Evolutionary conservation across 768 basidiomycete species (phyloP).

Genomic region (Hortiboletus campestris): DNA sequence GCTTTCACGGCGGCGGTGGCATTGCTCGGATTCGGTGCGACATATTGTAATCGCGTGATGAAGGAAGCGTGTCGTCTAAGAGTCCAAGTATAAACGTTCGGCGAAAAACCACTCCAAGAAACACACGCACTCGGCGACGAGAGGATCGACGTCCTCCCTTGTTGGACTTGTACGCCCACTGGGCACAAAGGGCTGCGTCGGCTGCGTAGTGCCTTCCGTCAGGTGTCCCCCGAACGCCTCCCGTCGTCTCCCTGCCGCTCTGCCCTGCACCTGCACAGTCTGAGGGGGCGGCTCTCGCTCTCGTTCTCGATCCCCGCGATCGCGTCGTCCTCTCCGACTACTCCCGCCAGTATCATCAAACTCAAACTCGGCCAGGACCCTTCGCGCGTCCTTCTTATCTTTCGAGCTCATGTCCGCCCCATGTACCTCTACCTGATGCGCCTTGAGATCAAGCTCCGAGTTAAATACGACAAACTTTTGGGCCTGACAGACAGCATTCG

Average conservation of each 20-base stretch:
- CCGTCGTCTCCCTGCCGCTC: slow-evolving; percentile 45
- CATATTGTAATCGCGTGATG: slow-evolving; percentile 55
- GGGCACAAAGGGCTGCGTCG: slow-evolving; percentile 14
- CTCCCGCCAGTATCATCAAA: slow-evolving; percentile 58
- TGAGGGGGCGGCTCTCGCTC: slow-evolving; percentile 40
- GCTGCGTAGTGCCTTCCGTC: slow-evolving; percentile 33
- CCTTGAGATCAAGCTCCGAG: slow-evolving; percentile 83
- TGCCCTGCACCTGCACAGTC: slow-evolving; percentile 25
- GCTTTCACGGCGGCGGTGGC: slow-evolving; percentile 66
- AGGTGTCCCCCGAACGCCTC: slow-evolving; percentile 63
- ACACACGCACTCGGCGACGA: slow-evolving; percentile 49
- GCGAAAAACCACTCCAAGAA: background rate
- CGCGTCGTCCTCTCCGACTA: slow-evolving; percentile 44
- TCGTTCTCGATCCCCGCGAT: slow-evolving; percentile 49
- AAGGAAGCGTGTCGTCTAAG: slow-evolving; percentile 67
- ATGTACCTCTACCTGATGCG: slow-evolving; percentile 85
- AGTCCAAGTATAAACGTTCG: background rate
- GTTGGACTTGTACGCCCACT: slow-evolving; percentile 34
- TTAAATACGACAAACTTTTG: slow-evolving; percentile 96
- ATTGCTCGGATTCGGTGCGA: slow-evolving; percentile 55
- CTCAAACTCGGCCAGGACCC: slow-evolving; percentile 64
- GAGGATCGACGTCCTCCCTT: slow-evolving; percentile 50
- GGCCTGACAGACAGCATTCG: slow-evolving; percentile 66
- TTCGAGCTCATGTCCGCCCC: slow-evolving; percentile 69
- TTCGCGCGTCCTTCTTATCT: slow-evolving; percentile 65